Percentiles rank a stretch among this genome's conserved stretches.
phyloP scores from a whole-genome alignment of 2,329 filamentous ascomycete species.

The Pestalotiopsis sp. region DNA sequence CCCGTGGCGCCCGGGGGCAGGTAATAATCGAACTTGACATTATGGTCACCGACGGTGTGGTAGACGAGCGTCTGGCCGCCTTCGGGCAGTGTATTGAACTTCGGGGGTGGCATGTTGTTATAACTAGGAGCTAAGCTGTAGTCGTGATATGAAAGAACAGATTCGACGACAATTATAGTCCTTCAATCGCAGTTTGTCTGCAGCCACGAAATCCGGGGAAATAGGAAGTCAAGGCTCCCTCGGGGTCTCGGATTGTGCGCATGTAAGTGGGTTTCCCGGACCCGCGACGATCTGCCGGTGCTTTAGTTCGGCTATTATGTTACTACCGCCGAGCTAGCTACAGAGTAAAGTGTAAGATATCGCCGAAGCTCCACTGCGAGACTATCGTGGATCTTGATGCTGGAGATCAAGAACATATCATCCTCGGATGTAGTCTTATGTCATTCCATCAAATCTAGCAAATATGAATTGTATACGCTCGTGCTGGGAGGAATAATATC shows the following conservation, averaged over 20 bases:
- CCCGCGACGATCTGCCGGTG: background rate
- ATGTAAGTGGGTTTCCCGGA: background rate
- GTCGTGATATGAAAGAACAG: background rate
- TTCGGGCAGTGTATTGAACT: background rate
- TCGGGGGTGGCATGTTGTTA: background rate
- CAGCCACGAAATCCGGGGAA: background rate
- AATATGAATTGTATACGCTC: background rate
- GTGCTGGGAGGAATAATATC: background rate
- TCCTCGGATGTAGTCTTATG: too few species aligned
- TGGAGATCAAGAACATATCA: background rate
- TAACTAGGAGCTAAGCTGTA: too few species aligned
- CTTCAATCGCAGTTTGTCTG: too few species aligned
- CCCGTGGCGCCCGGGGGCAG: background rate
- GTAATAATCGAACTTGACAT: slow-evolving; percentile 7
- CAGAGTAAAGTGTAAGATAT: too few species aligned
- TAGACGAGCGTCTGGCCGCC: slow-evolving; percentile 7
- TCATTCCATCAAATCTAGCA: background rate
- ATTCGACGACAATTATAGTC: too few species aligned
- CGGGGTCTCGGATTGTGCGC: background rate
- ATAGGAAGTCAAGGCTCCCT: background rate
- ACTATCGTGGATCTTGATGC: background rate
- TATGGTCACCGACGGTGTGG: slow-evolving; percentile 1
- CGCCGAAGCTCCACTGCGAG: background rate
- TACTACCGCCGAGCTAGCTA: background rate
- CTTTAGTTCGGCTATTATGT: background rate